Percentiles rank a stretch among this genome's conserved stretches.
Evolutionary conservation across 2,329 filamentous ascomycete genomes (phyloP).

Genomic region (Pyricularia sp.): DNA sequence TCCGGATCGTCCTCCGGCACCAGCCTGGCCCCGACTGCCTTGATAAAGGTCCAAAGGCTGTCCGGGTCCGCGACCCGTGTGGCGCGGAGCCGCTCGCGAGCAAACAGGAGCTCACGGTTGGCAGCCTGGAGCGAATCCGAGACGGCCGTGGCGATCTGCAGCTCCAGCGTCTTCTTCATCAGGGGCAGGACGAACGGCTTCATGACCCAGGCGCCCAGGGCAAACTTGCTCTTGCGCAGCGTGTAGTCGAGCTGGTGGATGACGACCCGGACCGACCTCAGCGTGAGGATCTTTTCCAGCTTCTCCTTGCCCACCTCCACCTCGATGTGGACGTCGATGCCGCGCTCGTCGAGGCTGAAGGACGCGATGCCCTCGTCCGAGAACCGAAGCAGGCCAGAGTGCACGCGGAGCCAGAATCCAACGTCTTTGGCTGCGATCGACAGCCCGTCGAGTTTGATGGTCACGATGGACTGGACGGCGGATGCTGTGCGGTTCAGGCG

Average conservation of each 20-base stretch:
- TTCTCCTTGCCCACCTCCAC: slow-evolving; percentile 71
- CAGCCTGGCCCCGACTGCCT: slow-evolving; percentile 69
- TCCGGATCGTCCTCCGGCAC: slow-evolving; percentile 66
- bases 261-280: slow-evolving; percentile 66
- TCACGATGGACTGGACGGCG: slow-evolving; percentile 58
- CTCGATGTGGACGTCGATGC: slow-evolving; percentile 74
- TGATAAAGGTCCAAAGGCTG: slow-evolving; percentile 73
- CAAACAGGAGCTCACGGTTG: slow-evolving; percentile 81
- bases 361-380: slow-evolving; percentile 78
- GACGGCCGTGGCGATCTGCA: slow-evolving; percentile 64
- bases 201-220: slow-evolving; percentile 70
- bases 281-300: slow-evolving; percentile 71
- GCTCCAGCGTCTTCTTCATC: slow-evolving; percentile 69
- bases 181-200: slow-evolving; percentile 78
- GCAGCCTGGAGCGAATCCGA: slow-evolving; percentile 59
- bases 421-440: slow-evolving; percentile 79
- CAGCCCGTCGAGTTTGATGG: slow-evolving; percentile 71
- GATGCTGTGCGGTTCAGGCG: slow-evolving; percentile 55
- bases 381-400: slow-evolving; percentile 65
- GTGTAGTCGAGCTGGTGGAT: slow-evolving; percentile 83
- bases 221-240: slow-evolving; percentile 65
- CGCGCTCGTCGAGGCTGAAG: slow-evolving; percentile 71
- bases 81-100: slow-evolving; percentile 75
- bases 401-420: slow-evolving; percentile 80
- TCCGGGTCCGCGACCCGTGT: slow-evolving; percentile 74